Evolutionary conservation across 2,329 filamentous ascomycete species (phyloP), one percentile per base, ranked within the genome.

Genomic region (Sporothrix inflata): DNA sequence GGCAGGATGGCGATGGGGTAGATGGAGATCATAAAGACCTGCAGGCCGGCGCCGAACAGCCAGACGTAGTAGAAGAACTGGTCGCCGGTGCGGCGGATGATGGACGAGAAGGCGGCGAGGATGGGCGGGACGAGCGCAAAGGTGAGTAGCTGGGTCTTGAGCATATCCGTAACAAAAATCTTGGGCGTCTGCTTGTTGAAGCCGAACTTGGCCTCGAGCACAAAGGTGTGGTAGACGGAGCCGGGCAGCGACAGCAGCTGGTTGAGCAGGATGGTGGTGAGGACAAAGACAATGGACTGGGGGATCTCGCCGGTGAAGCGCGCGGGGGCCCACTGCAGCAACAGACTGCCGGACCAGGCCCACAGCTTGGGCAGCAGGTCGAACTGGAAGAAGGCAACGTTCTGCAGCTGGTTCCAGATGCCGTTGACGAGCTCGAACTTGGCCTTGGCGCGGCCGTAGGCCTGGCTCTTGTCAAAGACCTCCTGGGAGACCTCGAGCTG

Each of bases 11-110:
- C 90, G 78, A 97, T 93, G 0, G 96, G 96, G 83, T 98, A 99
- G 80, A 98, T 92, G 61, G 96, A 97, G 78, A 98, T 97, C 83
- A 93, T 94, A 81, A 96, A 95, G 75, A 98, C 87, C 83, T 98
- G 96, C 53, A 99, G 89, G 72, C 89, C 91, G 74, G 97, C 90
- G 77, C 92, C 91, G 79, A 99, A 98, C 73, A 96, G 83, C 94
- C 95, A 99, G 72, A 99, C 89, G 81, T 98, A 99, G 85, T 97
- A 97, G 87, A 98, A 98, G 87, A 99, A 99, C 79, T 91, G 89
- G 79, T 92, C 93, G 76, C 96, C 96, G 14, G 97, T 98, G 84
- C 92, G 93, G 83, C 97, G 91, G 78, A 99, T 92, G 79, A 99
- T 99, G 81, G 92, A 89, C 78, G 98, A 88, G 85, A 99, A 97